Evolutionary conservation across 768 basidiomycete species (phyloP).

Genomic region (Tricholoma matsutake): DNA sequence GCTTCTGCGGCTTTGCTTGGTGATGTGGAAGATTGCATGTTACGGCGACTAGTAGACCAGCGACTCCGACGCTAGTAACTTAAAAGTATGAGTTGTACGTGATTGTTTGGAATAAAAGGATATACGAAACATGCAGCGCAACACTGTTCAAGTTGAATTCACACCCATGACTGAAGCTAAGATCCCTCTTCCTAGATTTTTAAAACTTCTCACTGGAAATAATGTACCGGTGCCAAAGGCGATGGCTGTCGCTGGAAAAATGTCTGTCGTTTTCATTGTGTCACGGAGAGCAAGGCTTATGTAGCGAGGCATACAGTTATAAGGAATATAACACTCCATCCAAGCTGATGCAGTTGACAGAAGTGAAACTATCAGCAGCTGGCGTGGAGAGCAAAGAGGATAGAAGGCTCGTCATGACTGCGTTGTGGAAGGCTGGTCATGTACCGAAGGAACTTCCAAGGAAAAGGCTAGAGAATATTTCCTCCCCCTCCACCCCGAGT

Average conservation of each 20-base stretch:
- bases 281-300: background rate
- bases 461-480: constrained; percentile 17
- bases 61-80: no score
- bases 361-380: constrained; percentile 51
- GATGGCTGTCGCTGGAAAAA: constrained; percentile 67
- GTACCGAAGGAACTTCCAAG: constrained; percentile 27
- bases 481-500: constrained; percentile 14
- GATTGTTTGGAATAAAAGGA: constrained; percentile 7
- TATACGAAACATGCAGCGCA: background rate
- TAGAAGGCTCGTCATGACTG: constrained; percentile 54
- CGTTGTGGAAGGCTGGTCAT: constrained; percentile 66
- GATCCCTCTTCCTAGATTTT: constrained; percentile 60
- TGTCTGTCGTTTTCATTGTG: constrained; percentile 36
- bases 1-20: constrained; percentile 15
- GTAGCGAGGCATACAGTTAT: constrained; percentile 45
- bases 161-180: constrained; percentile 33
- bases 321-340: constrained; percentile 63
- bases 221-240: constrained; percentile 60
- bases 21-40: constrained; percentile 6
- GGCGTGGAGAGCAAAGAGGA: constrained; percentile 66
- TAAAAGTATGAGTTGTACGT: background rate
- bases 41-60: background rate
- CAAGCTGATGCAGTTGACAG: constrained; percentile 54
- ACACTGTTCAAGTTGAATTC: background rate
- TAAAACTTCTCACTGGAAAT: constrained; percentile 61